Evolutionary conservation across 805 yeast species (phyloP).

Genomic region (Priceomyces carsonii): DNA sequence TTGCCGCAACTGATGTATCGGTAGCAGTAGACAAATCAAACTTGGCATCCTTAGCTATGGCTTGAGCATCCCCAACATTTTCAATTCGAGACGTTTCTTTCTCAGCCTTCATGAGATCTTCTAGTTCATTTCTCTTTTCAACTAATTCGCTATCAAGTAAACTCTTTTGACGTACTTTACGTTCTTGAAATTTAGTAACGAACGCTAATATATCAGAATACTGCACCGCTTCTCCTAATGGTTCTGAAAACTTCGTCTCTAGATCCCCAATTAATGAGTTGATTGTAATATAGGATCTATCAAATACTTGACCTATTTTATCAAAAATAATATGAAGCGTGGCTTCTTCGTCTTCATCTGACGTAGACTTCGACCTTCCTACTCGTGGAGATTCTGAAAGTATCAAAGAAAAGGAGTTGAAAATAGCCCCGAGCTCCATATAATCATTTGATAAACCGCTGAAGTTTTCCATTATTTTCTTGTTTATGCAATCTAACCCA

Average conservation of each 20-base stretch:
- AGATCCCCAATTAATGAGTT: constrained; percentile 52
- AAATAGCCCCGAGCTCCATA: constrained; percentile 69
- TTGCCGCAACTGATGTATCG: constrained; percentile 19
- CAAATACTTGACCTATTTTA: constrained; percentile 83
- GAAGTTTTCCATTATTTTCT: constrained; percentile 53
- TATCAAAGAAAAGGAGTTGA: constrained; percentile 56
- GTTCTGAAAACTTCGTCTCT: constrained; percentile 63
- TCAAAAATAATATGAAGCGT: constrained; percentile 52
- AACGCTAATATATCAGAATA: constrained; percentile 56
- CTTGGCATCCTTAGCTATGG: constrained; percentile 19
- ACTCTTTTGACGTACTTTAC: constrained; percentile 33
- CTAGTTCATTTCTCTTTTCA: constrained; percentile 32
- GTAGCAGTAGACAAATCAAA: constrained; percentile 18
- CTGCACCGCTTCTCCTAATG: constrained; percentile 71
- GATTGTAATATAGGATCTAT: constrained; percentile 58
- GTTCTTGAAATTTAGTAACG: constrained; percentile 58
- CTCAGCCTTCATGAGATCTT: constrained; percentile 30
- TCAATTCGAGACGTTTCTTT: constrained; percentile 29
- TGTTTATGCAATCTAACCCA: constrained; percentile 58
- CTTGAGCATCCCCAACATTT: constrained; percentile 20
- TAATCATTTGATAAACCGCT: constrained; percentile 62
- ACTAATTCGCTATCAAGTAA: constrained; percentile 32
- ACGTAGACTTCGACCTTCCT: constrained; percentile 17
- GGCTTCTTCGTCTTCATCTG: constrained; percentile 25
- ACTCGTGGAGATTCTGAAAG: constrained; percentile 29